Conservation (phyloP, 2,329 filamentous ascomycete genomes). For the Beauveria brongniartii region DNA sequence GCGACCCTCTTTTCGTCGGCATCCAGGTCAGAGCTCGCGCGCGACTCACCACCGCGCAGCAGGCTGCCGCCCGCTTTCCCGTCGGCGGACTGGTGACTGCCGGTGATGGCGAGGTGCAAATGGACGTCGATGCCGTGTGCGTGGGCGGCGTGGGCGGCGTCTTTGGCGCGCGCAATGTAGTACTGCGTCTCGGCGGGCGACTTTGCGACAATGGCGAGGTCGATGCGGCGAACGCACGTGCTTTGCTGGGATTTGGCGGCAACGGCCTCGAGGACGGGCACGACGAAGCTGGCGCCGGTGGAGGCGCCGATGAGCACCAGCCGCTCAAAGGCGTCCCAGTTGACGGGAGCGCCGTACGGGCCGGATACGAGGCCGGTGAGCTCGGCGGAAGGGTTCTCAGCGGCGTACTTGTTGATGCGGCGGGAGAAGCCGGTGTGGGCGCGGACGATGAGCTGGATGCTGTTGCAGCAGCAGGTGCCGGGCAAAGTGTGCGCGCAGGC, state of each 20-base stretch:
- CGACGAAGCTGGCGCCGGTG: conserved; percentile 53
- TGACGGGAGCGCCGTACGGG: conserved; percentile 47
- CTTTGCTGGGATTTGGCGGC: conserved; percentile 29
- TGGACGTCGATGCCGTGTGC: conserved; percentile 39
- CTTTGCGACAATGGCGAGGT: conserved; percentile 44
- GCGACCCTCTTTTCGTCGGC: background rate
- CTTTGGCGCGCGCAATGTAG: conserved; percentile 42
- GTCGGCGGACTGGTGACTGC: conserved; percentile 3
- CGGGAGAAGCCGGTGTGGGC: conserved; percentile 50
- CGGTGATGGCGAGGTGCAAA: conserved; percentile 48
- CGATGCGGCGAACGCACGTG: conserved; percentile 43
- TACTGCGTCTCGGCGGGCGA: conserved; percentile 47
- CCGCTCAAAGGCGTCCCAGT: conserved; percentile 52
- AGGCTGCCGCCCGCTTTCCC: background rate
- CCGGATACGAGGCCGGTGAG: conserved; percentile 41
- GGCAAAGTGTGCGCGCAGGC: conserved; percentile 45
- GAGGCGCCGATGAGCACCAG: conserved; percentile 53
- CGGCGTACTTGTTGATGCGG: conserved; percentile 40
- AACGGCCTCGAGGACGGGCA: conserved; percentile 50
- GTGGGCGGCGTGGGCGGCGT: conserved; percentile 32
- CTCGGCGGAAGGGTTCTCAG: conserved; percentile 24
- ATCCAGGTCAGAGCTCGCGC: conserved; percentile 18
- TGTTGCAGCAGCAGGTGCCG: conserved; percentile 48
- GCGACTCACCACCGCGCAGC: background rate
- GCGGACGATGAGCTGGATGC: conserved; percentile 50